Evolutionary conservation across 2,329 filamentous ascomycete species (phyloP).

Genomic region (Lomentospora prolificans): DNA sequence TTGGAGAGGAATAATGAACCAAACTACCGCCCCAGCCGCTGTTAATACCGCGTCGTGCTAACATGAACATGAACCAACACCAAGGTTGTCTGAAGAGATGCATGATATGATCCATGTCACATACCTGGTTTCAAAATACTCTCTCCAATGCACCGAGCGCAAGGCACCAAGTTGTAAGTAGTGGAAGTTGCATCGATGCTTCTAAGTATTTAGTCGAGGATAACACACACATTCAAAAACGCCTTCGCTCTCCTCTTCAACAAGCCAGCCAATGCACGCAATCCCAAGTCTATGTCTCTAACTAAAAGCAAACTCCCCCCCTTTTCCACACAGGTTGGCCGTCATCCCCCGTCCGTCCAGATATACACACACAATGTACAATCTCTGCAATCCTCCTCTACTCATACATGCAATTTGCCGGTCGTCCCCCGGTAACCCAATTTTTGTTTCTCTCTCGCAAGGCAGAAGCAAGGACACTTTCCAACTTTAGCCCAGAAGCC

Average conservation of each 20-base stretch:
- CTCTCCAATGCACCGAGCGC: too few species aligned
- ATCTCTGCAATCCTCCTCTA: neutral
- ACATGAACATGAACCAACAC: too few species aligned
- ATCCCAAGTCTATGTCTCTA: neutral
- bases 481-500: constrained; percentile 1
- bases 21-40: neutral
- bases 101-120: too few species aligned
- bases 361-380: neutral
- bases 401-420: neutral
- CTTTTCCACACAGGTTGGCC: neutral
- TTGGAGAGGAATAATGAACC: neutral
- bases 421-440: too few species aligned
- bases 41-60: too few species aligned
- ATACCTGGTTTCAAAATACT: too few species aligned
- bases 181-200: neutral
- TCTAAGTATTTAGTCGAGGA: neutral
- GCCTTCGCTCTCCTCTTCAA: neutral
- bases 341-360: neutral
- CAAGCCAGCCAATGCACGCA: neutral
- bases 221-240: neutral
- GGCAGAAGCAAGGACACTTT: neutral
- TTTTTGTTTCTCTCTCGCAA: neutral
- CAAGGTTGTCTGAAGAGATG: too few species aligned
- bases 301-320: neutral
- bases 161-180: neutral